A percentile compares a stretch with the other conserved stretches of the same genome.
These are phyloP conservation scores for Singerocomus rubriflavus DNA, from an alignment of 1,284 basidiomycete genomes.

Conservation along the genomic window DNA sequence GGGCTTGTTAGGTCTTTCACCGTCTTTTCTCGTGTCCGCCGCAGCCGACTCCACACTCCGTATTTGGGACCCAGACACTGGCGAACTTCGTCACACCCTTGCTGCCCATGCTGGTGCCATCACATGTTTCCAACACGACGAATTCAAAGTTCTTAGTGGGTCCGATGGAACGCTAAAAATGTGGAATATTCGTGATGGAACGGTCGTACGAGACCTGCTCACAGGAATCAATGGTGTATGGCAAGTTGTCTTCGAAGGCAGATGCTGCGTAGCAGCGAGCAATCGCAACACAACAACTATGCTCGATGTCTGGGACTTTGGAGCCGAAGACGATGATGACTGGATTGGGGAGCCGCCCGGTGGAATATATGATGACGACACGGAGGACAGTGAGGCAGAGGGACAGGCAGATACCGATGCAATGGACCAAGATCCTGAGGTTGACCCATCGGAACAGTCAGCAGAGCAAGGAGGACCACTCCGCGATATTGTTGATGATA, in stretches of 20 bases:
- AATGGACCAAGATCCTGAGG: constrained; percentile 65
- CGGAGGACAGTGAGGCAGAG: constrained; percentile 50
- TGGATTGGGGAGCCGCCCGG: constrained; percentile 53
- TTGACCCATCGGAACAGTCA: constrained; percentile 49
- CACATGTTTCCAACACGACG: constrained; percentile 96
- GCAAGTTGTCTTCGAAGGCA: constrained; percentile 92
- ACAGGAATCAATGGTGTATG: constrained; percentile 90
- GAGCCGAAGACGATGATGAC: constrained; percentile 57
- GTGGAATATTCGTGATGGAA: constrained; percentile 90
- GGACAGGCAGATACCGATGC: constrained; percentile 54
- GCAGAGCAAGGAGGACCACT: constrained; percentile 42
- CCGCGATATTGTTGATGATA: constrained; percentile 32
- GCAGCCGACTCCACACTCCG: constrained; percentile 92
- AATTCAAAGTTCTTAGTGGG: constrained; percentile 91
- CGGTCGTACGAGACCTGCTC: constrained; percentile 80
- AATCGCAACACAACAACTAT: constrained; percentile 78
- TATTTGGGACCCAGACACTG: constrained; percentile 86
- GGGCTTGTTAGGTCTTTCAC: constrained; percentile 82
- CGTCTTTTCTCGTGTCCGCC: constrained; percentile 86
- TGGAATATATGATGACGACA: constrained; percentile 53
- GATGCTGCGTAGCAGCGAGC: constrained; percentile 91
- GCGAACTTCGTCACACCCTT: constrained; percentile 75
- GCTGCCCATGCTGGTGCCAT: constrained; percentile 91
- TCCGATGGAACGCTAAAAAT: constrained; percentile 95
- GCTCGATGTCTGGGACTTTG: constrained; percentile 86